These are phyloP conservation scores for Gryganskiella cystojenkinii DNA, from an alignment of 192 early-diverging fungal genomes.

Conservation along the genomic window DNA sequence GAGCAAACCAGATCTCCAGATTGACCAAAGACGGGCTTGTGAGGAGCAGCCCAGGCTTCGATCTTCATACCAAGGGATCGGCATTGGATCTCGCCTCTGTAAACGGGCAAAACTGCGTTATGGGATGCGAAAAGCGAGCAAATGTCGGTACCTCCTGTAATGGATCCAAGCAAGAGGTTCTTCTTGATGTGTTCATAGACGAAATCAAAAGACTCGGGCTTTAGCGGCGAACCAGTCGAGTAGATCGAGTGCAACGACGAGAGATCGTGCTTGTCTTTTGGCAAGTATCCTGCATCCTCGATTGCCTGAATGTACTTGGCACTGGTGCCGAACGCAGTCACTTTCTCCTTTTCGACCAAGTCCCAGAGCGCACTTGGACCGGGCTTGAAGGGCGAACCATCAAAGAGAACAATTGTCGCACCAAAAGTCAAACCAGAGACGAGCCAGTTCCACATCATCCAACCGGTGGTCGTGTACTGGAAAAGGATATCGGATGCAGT, in stretches of 20 bases:
- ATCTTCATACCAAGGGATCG: slow-evolving; percentile 94
- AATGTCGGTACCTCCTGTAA: slow-evolving; percentile 98
- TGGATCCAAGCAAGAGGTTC: slow-evolving; percentile 90
- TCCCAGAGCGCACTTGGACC: slow-evolving; percentile 80
- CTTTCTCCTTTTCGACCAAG: slow-evolving; percentile 78
- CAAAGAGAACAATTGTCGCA: slow-evolving; percentile 85
- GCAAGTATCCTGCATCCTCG: slow-evolving; percentile 77
- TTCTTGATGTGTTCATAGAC: slow-evolving; percentile 87
- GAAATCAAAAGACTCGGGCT: slow-evolving; percentile 93
- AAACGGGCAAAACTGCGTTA: slow-evolving; percentile 89
- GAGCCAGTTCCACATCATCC: slow-evolving; percentile 99
- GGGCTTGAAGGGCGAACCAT: slow-evolving; percentile 95
- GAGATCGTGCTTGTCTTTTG: slow-evolving; percentile 72
- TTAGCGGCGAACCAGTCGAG: slow-evolving; percentile 95
- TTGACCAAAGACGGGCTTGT: slow-evolving; percentile 71
- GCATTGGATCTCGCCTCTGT: slow-evolving; percentile 95
- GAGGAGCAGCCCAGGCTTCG: slow-evolving; percentile 85
- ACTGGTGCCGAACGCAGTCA: slow-evolving; percentile 93
- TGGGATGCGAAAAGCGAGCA: slow-evolving; percentile 95
- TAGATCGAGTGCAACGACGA: slow-evolving; percentile 79
- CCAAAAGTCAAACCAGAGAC: slow-evolving; percentile 84
- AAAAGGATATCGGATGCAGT: slow-evolving; percentile 82
- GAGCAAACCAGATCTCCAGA: slow-evolving; percentile 95
- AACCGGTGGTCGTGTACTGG: slow-evolving; percentile 92
- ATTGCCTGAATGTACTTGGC: slow-evolving; percentile 96